A percentile compares a stretch with the other conserved stretches of the same genome.
These are phyloP conservation scores for Albatrellus sp. DNA, from an alignment of 1,284 basidiomycete genomes.

Conservation along the genomic window DNA sequence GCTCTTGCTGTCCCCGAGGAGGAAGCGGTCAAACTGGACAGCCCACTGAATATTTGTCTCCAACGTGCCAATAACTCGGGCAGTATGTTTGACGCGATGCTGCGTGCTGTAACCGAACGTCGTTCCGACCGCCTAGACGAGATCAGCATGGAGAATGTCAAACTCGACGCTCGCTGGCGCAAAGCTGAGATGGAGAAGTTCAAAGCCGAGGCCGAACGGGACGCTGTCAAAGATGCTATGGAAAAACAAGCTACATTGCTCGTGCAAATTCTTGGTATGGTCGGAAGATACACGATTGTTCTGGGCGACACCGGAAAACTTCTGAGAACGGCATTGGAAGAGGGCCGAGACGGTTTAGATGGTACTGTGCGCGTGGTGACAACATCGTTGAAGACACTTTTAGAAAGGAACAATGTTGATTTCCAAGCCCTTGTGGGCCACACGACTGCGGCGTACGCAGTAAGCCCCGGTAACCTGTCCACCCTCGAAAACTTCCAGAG, in stretches of 20 bases:
- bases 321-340: constrained; percentile 35
- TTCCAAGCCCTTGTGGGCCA: constrained; percentile 56
- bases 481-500: constrained; percentile 33
- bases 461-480: constrained; percentile 24
- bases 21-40: constrained; percentile 46
- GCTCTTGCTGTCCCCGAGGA: constrained; percentile 67
- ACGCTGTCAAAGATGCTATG: constrained; percentile 54
- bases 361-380: constrained; percentile 32
- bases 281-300: constrained; percentile 70
- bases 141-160: constrained; percentile 58
- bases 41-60: constrained; percentile 46
- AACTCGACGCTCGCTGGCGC: constrained; percentile 54
- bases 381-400: constrained; percentile 37
- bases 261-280: constrained; percentile 62
- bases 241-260: constrained; percentile 56
- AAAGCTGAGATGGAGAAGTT: constrained; percentile 64
- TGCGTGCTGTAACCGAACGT: constrained; percentile 71
- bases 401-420: constrained; percentile 54
- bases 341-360: constrained; percentile 27
- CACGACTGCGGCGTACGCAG: constrained; percentile 41
- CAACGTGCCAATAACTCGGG: constrained; percentile 64
- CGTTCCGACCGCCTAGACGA: constrained; percentile 73
- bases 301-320: constrained; percentile 52
- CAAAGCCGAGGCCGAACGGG: constrained; percentile 59
- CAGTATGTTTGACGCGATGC: constrained; percentile 73